Percentiles rank a stretch among this genome's conserved stretches.
These are phyloP conservation scores for Mycena chlorophos DNA, from an alignment of 768 basidiomycete genomes.

Conservation along the genomic window DNA sequence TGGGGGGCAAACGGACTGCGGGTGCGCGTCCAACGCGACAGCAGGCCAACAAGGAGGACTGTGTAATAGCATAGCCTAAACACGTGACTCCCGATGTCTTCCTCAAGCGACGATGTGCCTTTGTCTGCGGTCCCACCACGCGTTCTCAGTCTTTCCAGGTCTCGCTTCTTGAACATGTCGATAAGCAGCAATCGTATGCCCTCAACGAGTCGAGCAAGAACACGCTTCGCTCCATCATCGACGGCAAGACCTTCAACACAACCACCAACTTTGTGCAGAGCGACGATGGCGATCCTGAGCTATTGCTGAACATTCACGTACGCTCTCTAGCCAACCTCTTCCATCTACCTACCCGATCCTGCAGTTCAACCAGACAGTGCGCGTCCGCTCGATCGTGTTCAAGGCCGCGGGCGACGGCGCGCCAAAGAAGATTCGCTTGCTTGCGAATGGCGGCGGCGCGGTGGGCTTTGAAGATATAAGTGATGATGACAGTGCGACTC, in stretches of 20 bases:
- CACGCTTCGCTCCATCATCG: conserved; percentile 53
- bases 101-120: conserved; percentile 22
- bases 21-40: conserved; percentile 87
- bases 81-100: conserved; percentile 5
- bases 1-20: conserved; percentile 76
- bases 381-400: conserved; percentile 59
- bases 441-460: conserved; percentile 56
- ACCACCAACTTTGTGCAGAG: conserved; percentile 53
- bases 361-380: conserved; percentile 71
- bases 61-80: conserved; percentile 54
- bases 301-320: conserved; percentile 67
- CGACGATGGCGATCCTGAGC: conserved; percentile 67
- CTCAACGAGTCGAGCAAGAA: conserved; percentile 63
- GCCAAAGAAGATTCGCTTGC: conserved; percentile 62
- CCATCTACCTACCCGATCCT: conserved; percentile 1
- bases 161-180: conserved; percentile 59
- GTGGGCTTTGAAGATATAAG: conserved; percentile 71
- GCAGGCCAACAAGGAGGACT: conserved; percentile 85
- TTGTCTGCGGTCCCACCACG: not conserved
- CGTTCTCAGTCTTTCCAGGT: conserved; percentile 33
- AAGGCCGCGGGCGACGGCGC: conserved; percentile 45
- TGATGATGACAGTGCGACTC: conserved; percentile 52
- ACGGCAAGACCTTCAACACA: conserved; percentile 44
- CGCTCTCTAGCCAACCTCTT: conserved; percentile 26
- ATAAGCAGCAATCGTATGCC: too few relatives aligned